Percentiles rank a stretch among this genome's conserved stretches.
Evolutionary conservation across 805 yeast species (phyloP).

Genomic region (Kodamaea restingae): DNA sequence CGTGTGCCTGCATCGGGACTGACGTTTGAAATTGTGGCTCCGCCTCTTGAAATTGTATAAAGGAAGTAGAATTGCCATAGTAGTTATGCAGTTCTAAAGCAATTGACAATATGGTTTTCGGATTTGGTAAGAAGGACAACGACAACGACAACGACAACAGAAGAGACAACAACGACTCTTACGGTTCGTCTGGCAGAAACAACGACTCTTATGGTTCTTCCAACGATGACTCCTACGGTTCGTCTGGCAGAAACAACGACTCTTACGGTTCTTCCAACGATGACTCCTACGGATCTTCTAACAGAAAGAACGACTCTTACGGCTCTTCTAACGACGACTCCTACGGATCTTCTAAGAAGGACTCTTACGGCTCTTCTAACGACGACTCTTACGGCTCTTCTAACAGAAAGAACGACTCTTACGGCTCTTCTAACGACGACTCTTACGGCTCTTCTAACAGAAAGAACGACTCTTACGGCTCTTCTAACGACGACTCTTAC

Average conservation of each 20-base stretch:
- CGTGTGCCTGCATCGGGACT: no score
- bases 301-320: slow-evolving; percentile 18
- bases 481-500: slow-evolving; percentile 15
- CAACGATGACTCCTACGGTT: slow-evolving; percentile 20
- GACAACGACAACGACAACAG: slow-evolving; percentile 16
- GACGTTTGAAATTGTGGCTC: neutral
- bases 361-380: slow-evolving; percentile 16
- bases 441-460: slow-evolving; percentile 18
- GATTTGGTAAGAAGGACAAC: slow-evolving; percentile 27
- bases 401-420: slow-evolving; percentile 10
- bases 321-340: slow-evolving; percentile 20
- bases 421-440: slow-evolving; percentile 20
- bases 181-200: slow-evolving; percentile 11
- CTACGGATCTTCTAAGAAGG: slow-evolving; percentile 18
- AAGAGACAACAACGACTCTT: slow-evolving; percentile 12
- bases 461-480: slow-evolving; percentile 17
- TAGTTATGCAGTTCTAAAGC: neutral
- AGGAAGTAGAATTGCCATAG: neutral
- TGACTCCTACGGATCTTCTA: slow-evolving; percentile 22
- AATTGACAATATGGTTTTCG: slow-evolving; percentile 28
- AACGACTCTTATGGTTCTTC: slow-evolving; percentile 14
- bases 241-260: slow-evolving; percentile 13
- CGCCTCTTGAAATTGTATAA: slow-evolving; percentile 1
- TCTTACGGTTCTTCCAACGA: slow-evolving; percentile 12
- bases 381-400: slow-evolving; percentile 18